Evolutionary conservation across 2,329 filamentous ascomycete genomes (phyloP), one percentile per base, ranked within the genome.

Genomic region (Fusarium drepaniforme): DNA sequence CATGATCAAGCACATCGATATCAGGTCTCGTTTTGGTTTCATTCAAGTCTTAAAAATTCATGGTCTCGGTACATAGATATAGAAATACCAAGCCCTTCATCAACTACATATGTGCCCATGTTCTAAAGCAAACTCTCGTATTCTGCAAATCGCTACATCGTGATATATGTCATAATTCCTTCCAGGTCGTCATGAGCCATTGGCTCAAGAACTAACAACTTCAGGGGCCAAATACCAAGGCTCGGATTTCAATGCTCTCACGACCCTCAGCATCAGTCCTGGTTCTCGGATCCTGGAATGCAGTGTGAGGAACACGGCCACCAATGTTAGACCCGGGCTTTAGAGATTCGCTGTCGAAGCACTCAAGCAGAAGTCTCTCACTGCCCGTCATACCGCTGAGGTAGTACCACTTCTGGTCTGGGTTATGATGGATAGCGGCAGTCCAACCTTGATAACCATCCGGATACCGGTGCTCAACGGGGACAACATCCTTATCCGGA

Each of bases 161-260:
- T 15, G 12, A 15, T 46, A 44, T 49, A 51, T 51, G 46, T 7
- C 15, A 51, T 51, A 16, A 51, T 12, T 38, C 25, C 25, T 56
- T 38, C 12, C 7, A 23, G 8, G 16, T 33, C 11, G 44, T 8
- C 12, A 23, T 16, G 11, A 58, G 38, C 42, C 12, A 53, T 42
- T 53, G 15, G 15, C 9, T 18, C n/a, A 15, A 18, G 15, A n/a
- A 30, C 30, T 21, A 23, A 44, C 8, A 37, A 16, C 13, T 21
- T 84, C 73, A 89, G 16, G 87, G 86, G 1, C 93, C 93, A 87
- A 98, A 97, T 0, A 98, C 93, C 82, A 98, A 86, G 40, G 94
- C 92, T 77, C 96, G 89, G 18, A 98, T 93, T 83, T 98, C 96
- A 81, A 98, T 97, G 81, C 95, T 97, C 86, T 97, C 94, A 75